These are phyloP conservation scores for Penicillium janthinellum DNA, from an alignment of 2,329 filamentous ascomycete genomes.

Conservation along the genomic window DNA sequence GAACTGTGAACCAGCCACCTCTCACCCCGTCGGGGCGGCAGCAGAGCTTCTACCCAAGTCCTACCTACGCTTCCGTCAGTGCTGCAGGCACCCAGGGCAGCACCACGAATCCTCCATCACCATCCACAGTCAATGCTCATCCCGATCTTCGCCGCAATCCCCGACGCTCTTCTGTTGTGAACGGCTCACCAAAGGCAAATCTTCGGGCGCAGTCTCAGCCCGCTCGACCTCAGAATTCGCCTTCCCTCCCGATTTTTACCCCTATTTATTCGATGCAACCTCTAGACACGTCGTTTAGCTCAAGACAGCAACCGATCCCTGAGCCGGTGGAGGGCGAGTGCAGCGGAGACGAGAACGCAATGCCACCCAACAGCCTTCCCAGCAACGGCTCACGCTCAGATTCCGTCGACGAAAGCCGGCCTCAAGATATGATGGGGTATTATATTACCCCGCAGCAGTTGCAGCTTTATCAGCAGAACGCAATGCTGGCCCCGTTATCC, in stretches of 20 bases:
- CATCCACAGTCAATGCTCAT: conserved; percentile 41
- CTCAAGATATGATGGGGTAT: conserved; percentile 50
- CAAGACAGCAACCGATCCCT: conserved; percentile 35
- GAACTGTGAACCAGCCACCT: conserved; percentile 40
- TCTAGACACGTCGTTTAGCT: conserved; percentile 32
- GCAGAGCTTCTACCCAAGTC: conserved; percentile 35
- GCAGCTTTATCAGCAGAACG: conserved; percentile 43
- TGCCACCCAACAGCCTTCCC: conserved; percentile 36
- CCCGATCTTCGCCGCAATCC: conserved; percentile 49
- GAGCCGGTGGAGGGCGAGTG: conserved; percentile 36
- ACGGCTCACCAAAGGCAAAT: conserved; percentile 45
- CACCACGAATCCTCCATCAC: conserved; percentile 51
- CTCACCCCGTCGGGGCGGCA: conserved; percentile 37
- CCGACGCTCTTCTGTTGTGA: conserved; percentile 48
- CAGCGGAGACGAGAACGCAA: conserved; percentile 37
- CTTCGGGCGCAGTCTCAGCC: conserved; percentile 54
- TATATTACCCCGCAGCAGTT: conserved; percentile 49
- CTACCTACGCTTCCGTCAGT: conserved; percentile 41
- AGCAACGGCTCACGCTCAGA: conserved; percentile 35
- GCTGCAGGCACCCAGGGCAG: conserved; percentile 40
- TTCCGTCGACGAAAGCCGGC: conserved; percentile 41
- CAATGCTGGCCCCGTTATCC: conserved; percentile 38
- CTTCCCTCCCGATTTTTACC: conserved; percentile 32
- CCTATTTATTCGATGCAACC: conserved; percentile 37
- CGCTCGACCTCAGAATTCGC: conserved; percentile 46